These are phyloP conservation scores for Trifolium fragiferum DNA, from an alignment of 306 rosid genomes.

Conservation along the genomic window DNA sequence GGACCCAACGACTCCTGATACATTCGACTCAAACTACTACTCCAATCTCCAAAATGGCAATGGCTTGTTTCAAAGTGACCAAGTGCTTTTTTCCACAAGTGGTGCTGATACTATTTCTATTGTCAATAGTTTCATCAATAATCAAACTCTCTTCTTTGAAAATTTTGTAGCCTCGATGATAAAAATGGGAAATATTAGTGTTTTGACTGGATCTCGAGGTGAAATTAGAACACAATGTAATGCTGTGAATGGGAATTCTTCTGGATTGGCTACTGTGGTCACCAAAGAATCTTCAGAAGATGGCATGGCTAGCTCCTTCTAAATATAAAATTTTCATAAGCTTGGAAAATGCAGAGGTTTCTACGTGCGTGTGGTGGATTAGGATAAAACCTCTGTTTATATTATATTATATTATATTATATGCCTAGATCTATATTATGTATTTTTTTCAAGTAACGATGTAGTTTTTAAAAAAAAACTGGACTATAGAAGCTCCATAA, in stretches of 20 bases:
- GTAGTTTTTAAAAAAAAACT: too few species aligned
- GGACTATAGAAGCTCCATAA: too few species aligned
- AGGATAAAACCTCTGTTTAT: too few species aligned
- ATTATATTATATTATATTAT: too few species aligned
- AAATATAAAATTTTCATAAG: neutral
- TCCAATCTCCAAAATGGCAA: constrained; percentile 41
- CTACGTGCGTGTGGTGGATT: neutral
- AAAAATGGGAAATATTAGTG: constrained; percentile 52
- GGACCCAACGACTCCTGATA: constrained; percentile 49
- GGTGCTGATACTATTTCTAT: constrained; percentile 48
- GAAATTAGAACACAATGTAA: constrained; percentile 48
- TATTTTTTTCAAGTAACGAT: too few species aligned
- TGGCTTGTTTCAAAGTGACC: constrained; percentile 53
- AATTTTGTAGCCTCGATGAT: constrained; percentile 48
- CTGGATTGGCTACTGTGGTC: constrained; percentile 17
- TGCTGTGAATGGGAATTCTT: constrained; percentile 41
- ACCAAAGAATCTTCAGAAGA: constrained; percentile 25
- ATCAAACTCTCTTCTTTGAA: constrained; percentile 42
- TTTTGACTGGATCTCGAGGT: constrained; percentile 49
- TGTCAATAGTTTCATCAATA: constrained; percentile 40
- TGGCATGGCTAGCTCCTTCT: constrained; percentile 37
- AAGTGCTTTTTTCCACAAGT: constrained; percentile 46
- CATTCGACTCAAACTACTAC: constrained; percentile 48
- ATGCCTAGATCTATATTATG: too few species aligned
- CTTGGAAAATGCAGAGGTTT: neutral